phyloP scores from a whole-genome alignment of 352 stramenopile genomes.

The Globisporangium orthogonon region DNA sequence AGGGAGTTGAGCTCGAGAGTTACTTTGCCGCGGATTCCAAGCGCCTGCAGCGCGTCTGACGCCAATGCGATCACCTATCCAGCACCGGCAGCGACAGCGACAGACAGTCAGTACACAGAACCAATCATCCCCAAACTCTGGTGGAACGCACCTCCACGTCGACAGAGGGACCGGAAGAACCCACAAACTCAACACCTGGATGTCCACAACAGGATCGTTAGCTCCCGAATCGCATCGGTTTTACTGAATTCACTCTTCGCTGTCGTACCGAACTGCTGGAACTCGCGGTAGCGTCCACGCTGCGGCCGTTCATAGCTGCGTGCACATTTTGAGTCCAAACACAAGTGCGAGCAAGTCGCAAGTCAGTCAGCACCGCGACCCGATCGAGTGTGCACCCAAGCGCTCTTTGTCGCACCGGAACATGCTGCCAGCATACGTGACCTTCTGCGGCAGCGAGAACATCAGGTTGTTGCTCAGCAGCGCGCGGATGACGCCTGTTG shows the following conservation, averaged over 20 bases:
- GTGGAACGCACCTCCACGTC: slow-evolving; percentile 56
- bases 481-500: slow-evolving; percentile 63
- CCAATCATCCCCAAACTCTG: no score
- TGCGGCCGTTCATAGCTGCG: slow-evolving; percentile 83
- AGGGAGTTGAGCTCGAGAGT: slow-evolving; percentile 79
- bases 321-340: neutral
- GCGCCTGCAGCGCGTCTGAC: slow-evolving; percentile 34
- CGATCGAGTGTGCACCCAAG: no score
- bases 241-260: neutral
- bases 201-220: no score
- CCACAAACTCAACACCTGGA: slow-evolving; percentile 72
- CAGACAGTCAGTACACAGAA: neutral
- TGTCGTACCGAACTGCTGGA: slow-evolving; percentile 77
- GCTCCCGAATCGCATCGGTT: no score
- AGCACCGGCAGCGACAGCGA: neutral
- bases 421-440: slow-evolving; percentile 85
- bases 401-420: slow-evolving; percentile 42
- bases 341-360: neutral
- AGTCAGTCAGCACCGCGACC: neutral
- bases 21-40: slow-evolving; percentile 60
- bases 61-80: slow-evolving; percentile 76
- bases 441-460: slow-evolving; percentile 66
- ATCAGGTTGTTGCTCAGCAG: slow-evolving; percentile 77
- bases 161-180: slow-evolving; percentile 64
- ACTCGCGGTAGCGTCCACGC: slow-evolving; percentile 80